phyloP scores from a whole-genome alignment of 805 yeast genomes.

The Lipomyces lipofer region DNA sequence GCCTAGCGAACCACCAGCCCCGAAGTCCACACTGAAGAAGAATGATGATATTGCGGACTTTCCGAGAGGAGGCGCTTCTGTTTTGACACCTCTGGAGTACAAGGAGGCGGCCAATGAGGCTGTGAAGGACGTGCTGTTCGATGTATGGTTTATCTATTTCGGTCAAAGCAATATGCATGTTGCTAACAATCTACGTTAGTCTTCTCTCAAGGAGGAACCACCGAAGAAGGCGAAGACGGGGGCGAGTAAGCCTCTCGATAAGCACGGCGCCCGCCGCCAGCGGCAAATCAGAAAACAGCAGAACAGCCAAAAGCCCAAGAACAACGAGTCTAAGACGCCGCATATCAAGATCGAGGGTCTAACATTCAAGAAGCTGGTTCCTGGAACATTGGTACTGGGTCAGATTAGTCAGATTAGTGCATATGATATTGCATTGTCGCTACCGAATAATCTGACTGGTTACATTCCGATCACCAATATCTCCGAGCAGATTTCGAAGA shows the following conservation, averaged over 20 bases:
- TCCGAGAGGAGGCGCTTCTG: constrained; percentile 89
- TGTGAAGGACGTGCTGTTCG: constrained; percentile 80
- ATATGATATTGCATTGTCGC: constrained; percentile 64
- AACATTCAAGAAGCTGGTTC: constrained; percentile 59
- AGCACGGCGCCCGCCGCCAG: constrained; percentile 12
- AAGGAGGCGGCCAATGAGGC: constrained; percentile 93
- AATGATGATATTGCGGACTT: constrained; percentile 56
- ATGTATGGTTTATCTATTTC: constrained; percentile 13
- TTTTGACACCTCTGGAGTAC: constrained; percentile 83
- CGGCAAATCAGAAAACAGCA: constrained; percentile 24
- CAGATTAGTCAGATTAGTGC: constrained; percentile 63
- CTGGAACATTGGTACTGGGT: constrained; percentile 77
- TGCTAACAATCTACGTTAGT: too few relatives aligned
- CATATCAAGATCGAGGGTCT: constrained; percentile 50
- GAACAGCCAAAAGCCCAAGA: constrained; percentile 4
- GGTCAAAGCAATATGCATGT: too few relatives aligned
- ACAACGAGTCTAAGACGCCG: neutral
- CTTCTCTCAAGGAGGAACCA: constrained; percentile 14
- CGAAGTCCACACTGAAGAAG: constrained; percentile 11
- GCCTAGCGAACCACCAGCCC: neutral
- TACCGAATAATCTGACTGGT: constrained; percentile 82
- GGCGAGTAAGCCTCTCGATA: neutral
- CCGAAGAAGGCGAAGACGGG: constrained; percentile 15
- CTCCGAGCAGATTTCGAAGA: constrained; percentile 59
- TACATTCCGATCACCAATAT: constrained; percentile 72